Base-by-base conservation (phyloP, 768 basidiomycete genomes). In the Boletus pseudopeckii region DNA sequence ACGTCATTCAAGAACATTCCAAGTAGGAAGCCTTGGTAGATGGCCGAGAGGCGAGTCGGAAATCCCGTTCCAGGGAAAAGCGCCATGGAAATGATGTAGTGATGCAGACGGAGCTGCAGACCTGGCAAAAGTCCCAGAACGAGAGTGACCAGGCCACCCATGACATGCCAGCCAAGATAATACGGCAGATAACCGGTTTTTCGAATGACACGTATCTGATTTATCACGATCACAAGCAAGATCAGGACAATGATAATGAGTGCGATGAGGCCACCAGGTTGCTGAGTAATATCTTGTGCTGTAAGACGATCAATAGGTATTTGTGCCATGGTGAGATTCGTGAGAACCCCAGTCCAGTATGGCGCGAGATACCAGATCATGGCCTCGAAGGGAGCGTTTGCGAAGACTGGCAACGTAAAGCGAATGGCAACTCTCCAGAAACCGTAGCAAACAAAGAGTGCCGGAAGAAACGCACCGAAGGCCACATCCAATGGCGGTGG, bases 181-280 rank as follows among this genome's bases (percentile, higher is more conserved):
- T 82, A 79, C 5, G 84, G 83, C 13, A 94, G 71, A 84, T 88
- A 91, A 1, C 92, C 91, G 0, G 89, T 92, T 69, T 88, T 88
- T 47, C 91, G 81, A 53, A 92, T 85, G 50, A 92, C 82, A n/a
- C 88, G 79, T 4, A 86, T 64, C 72, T 95, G 92, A 64, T 92
- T 92, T 34, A 86, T 62, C 33, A 80, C 81, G 44, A 88, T 65
- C 24, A 81, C 64, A 7, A 81, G 68, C 13, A 92, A 67, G 54
- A 88, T 72, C 13, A 90, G 56, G 39, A 86, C 60, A 49, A 92
- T 83, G 57, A 92, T 77, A 41, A 90, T 77, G 33, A 92, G 75
- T 7, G 85, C 82, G 2, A 76, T 73, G 43, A 92, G 75, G 5
- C 84, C 88, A 22, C 90, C 90, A 5, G 81, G 78, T 36, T 82